Evolutionary conservation across 2,329 filamentous ascomycete species (phyloP), one percentile per base, ranked within the genome.

Genomic region (Cladosporium sp.): DNA sequence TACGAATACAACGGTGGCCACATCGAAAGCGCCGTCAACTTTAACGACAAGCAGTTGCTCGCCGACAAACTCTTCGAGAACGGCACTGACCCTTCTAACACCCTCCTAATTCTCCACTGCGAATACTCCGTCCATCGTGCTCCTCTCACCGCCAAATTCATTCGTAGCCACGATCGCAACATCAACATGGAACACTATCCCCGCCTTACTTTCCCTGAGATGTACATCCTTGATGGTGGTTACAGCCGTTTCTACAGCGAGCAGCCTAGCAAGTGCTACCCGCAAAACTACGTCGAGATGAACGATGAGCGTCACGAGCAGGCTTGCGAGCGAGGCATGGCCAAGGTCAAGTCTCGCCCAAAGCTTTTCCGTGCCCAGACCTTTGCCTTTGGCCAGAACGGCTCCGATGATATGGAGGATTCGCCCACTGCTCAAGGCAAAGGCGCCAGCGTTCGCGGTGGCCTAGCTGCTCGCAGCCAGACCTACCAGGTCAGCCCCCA

Each of bases 1-100:
- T 99, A 99, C 78, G 95, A 99, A 80, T 99, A 96, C 76, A 90
- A 97, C 18, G 95, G 95, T 65, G 95, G 95, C 36, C 95, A 99
- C 77, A 97, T 99, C 75, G 87, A 93, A 71, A 91, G 91, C 21
- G 95, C 95, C 51, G 84, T 97, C 80, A 99, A 99, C 82, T 95
- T 93, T 83, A 98, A 97, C 79, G 92, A 97, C 81, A 97, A 97
- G 80, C 94, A 99, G 74, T 81, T 91, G 67, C 84, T 99, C 66
- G 88, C 92, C 10, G 83, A 84, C 64, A 88, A 93, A 70, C 86
- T 99, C 58, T 97, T 99, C 77, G 71, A 77, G 30, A 71, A 77
- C 32, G 84, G 82, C 25, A 84, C 85, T 21, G 87, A 89, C 73
- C 81, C 86, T 56, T 86, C 89, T 58, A 90, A 88, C 70, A 95